Conservation (phyloP, 306 rosid genomes). For the Dalbergia cochinchinensis region DNA sequence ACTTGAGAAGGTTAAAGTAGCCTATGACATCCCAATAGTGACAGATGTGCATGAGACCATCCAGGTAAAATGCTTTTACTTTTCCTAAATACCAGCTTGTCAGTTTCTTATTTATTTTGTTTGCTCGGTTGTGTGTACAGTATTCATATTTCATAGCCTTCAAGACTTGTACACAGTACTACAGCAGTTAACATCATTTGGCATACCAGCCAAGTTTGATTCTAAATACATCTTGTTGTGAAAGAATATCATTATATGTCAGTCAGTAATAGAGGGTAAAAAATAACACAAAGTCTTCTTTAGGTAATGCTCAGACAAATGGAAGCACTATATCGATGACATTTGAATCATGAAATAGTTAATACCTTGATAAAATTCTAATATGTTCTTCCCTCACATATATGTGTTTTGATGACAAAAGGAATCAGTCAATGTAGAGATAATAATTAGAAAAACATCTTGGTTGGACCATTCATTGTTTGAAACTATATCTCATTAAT, state of each 20-base stretch:
- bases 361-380: conserved; percentile 28
- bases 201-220: not conserved
- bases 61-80: conserved; percentile 63
- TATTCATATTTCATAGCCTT: conserved; percentile 32
- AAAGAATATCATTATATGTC: conserved; percentile 4
- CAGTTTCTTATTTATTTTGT: conserved; percentile 10
- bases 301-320: conserved; percentile 5
- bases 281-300: conserved; percentile 9
- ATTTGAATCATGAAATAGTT: conserved; percentile 22
- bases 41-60: conserved; percentile 86
- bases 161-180: not conserved
- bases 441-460: not conserved
- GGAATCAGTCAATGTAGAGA: conserved; percentile 10
- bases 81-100: conserved; percentile 12
- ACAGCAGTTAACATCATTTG: conserved; percentile 11
- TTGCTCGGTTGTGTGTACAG: conserved; percentile 9
- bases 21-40: conserved; percentile 86
- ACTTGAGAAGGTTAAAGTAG: conserved; percentile 92
- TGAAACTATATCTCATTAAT: not conserved
- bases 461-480: conserved; percentile 2
- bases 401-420: not conserved
- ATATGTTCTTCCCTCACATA: conserved; percentile 6
- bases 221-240: conserved; percentile 3
- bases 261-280: not conserved
- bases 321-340: not conserved